Evolutionary conservation across 306 rosid genomes (phyloP).

Genomic region (Clitoria ternatea): DNA sequence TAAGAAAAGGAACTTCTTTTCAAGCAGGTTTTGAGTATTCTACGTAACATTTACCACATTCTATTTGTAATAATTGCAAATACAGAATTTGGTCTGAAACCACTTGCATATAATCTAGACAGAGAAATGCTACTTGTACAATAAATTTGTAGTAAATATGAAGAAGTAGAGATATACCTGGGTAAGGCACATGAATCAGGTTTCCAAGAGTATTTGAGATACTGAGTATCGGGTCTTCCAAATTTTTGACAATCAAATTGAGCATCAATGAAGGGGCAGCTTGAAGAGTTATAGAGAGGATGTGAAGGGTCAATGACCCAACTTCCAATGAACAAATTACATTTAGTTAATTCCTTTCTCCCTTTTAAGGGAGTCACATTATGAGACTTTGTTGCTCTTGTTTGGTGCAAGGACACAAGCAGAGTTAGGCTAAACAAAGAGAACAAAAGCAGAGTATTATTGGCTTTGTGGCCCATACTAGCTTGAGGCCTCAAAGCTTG

Average conservation of each 20-base stretch:
- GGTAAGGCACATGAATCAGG: conserved; percentile 71
- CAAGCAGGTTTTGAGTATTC: not conserved
- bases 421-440: conserved; percentile 33
- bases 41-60: too few relatives aligned
- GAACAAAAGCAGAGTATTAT: conserved; percentile 27
- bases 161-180: conserved; percentile 40
- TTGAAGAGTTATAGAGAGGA: conserved; percentile 66
- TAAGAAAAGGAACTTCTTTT: not conserved
- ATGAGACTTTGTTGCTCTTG: conserved; percentile 34
- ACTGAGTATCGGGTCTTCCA: conserved; percentile 74
- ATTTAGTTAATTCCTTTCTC: conserved; percentile 41
- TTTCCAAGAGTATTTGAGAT: conserved; percentile 86
- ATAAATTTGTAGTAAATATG: too few relatives aligned
- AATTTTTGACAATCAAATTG: conserved; percentile 70
- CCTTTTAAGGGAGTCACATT: conserved; percentile 35
- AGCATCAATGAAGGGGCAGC: conserved; percentile 66
- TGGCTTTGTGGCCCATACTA: conserved; percentile 44
- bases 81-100: not conserved
- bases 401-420: conserved; percentile 30
- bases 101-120: not conserved
- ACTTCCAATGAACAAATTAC: conserved; percentile 69
- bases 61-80: not conserved
- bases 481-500: conserved; percentile 16
- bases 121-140: too few relatives aligned
- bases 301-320: conserved; percentile 76